A percentile compares a stretch with the other conserved stretches of the same genome.
Conservation (phyloP, 495 filamentous ascomycete species). For the Arthonia radiata region DNA sequence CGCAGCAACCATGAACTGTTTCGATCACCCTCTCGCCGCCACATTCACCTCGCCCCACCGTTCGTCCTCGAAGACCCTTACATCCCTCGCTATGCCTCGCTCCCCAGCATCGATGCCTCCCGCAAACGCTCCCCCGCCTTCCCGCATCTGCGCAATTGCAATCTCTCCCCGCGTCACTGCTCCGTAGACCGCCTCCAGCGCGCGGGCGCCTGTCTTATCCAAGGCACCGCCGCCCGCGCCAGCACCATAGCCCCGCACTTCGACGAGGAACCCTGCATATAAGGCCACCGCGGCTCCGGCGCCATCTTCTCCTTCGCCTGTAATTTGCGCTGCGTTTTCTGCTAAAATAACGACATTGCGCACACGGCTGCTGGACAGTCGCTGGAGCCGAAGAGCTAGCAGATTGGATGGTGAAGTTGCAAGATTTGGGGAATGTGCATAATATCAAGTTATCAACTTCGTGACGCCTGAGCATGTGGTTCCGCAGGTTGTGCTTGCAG, state of each 20-base stretch:
- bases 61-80: constrained; percentile 56
- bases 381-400: constrained; percentile 48
- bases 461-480: constrained; percentile 59
- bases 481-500: constrained; percentile 45
- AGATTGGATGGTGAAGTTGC: constrained; percentile 54
- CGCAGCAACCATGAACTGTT: no score
- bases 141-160: constrained; percentile 45
- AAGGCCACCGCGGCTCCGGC: constrained; percentile 49
- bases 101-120: constrained; percentile 31
- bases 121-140: constrained; percentile 42
- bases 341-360: constrained; percentile 61
- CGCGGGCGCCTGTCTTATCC: constrained; percentile 51
- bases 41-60: constrained; percentile 46
- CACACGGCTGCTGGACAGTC: constrained; percentile 49
- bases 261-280: constrained; percentile 50
- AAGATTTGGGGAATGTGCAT: constrained; percentile 43
- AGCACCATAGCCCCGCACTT: constrained; percentile 58
- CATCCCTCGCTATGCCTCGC: constrained; percentile 35
- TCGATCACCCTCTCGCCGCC: no score
- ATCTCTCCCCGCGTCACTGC: constrained; percentile 50
- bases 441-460: constrained; percentile 68
- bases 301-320: constrained; percentile 54
- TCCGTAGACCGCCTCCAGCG: constrained; percentile 47
- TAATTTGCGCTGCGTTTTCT: constrained; percentile 57
- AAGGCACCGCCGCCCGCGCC: constrained; percentile 41